phyloP scores from a whole-genome alignment of 257 asterid species.

The Solanum stenotomum region DNA sequence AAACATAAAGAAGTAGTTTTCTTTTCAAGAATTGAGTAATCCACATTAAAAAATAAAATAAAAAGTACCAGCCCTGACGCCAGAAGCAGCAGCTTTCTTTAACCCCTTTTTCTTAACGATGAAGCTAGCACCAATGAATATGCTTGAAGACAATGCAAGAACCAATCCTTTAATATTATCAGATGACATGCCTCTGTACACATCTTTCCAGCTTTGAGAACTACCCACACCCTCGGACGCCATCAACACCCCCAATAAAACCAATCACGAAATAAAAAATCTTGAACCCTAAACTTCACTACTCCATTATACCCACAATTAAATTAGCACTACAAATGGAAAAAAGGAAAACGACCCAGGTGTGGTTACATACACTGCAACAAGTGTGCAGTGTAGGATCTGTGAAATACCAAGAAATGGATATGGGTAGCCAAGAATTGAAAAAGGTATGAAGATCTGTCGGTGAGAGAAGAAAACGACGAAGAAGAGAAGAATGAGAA shows the following conservation, averaged over 20 bases:
- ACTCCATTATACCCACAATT: neutral
- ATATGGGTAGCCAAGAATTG: neutral
- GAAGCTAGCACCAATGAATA: conserved; percentile 85
- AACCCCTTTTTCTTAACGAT: conserved; percentile 86
- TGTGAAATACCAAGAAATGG: neutral
- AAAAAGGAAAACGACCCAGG: neutral
- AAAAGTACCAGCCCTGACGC: conserved; percentile 63
- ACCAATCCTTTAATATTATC: conserved; percentile 75
- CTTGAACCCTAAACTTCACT: neutral
- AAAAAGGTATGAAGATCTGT: neutral
- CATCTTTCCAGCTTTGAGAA: conserved; percentile 25
- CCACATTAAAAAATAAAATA: neutral
- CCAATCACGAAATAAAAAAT: neutral
- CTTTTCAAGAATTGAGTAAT: neutral
- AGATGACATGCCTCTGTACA: conserved; percentile 69
- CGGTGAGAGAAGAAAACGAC: neutral
- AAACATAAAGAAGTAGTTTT: neutral
- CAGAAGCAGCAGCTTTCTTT: conserved; percentile 83
- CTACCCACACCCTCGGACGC: conserved; percentile 34
- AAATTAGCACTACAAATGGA: neutral
- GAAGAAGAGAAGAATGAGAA: neutral
- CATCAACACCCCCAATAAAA: neutral
- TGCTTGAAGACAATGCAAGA: conserved; percentile 72
- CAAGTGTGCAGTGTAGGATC: neutral
- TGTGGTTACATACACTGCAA: neutral